phyloP scores from a whole-genome alignment of 164 flowering plant species.

The Euptelea pleiosperma region DNA sequence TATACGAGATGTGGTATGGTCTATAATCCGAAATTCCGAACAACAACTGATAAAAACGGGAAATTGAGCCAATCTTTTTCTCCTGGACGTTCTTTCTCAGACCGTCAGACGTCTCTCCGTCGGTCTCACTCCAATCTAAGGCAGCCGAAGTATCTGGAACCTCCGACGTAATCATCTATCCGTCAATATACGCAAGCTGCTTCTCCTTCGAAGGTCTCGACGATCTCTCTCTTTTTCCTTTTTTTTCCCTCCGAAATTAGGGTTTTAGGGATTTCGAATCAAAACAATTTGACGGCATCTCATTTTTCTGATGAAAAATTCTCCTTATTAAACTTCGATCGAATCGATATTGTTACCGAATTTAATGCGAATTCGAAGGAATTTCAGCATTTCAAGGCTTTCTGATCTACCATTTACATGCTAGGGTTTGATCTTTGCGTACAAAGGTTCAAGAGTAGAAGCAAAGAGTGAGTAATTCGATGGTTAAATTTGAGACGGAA shows the following conservation, averaged over 20 bases:
- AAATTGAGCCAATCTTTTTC: no score
- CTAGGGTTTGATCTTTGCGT: constrained; percentile 10
- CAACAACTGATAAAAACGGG: no score
- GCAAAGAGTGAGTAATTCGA: constrained; percentile 5
- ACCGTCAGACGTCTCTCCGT: no score
- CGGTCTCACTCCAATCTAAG: no score
- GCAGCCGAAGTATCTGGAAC: constrained; percentile 3
- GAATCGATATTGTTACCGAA: background rate
- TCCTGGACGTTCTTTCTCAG: no score
- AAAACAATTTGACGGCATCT: background rate
- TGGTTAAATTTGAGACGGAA: constrained; percentile 15
- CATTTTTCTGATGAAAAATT: background rate
- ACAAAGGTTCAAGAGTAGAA: constrained; percentile 6
- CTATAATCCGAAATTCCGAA: no score
- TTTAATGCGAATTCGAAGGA: background rate
- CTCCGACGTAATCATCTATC: background rate
- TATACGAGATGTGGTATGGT: no score
- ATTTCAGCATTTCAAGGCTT: background rate
- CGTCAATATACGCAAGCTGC: background rate
- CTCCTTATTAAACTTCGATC: background rate
- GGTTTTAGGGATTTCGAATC: constrained; percentile 4
- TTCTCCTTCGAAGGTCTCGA: background rate
- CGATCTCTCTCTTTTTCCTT: background rate
- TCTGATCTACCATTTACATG: background rate
- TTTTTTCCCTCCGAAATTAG: no score